phyloP scores from a whole-genome alignment of 345 rosid species.

The Stellera chamaejasme region DNA sequence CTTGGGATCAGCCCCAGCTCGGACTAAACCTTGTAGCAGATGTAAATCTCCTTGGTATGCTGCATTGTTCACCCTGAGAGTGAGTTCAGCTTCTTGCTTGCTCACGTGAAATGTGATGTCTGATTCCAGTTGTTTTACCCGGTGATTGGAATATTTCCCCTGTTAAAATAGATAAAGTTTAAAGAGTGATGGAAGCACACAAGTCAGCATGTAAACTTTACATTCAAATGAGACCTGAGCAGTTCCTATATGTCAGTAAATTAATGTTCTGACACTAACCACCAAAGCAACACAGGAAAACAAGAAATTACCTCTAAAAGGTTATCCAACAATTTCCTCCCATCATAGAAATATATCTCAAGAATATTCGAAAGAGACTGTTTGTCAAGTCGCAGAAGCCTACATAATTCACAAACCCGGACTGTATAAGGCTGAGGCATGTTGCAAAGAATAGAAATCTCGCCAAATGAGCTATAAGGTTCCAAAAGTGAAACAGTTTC shows the following conservation, averaged over 20 bases:
- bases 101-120: conserved; percentile 81
- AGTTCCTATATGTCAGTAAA: neutral
- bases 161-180: conserved; percentile 24
- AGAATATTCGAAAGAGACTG: conserved; percentile 77
- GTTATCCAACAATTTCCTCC: conserved; percentile 73
- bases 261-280: neutral
- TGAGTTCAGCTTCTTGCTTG: conserved; percentile 96
- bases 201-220: neutral
- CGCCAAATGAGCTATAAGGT: conserved; percentile 75
- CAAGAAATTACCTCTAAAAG: conserved; percentile 55
- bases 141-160: conserved; percentile 65
- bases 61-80: conserved; percentile 74
- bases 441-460: conserved; percentile 86
- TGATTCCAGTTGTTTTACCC: conserved; percentile 66
- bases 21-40: conserved; percentile 67
- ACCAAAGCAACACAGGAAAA: neutral
- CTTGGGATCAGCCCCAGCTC: conserved; percentile 85
- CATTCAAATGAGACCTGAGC: neutral
- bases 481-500: conserved; percentile 47
- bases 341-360: conserved; percentile 86
- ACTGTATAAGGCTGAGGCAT: conserved; percentile 86
- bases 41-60: conserved; percentile 77
- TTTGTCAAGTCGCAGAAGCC: conserved; percentile 84
- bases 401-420: conserved; percentile 64
- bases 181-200: neutral